Conservation (phyloP, 495 filamentous ascomycete species). For the Penicillium tannophilum region DNA sequence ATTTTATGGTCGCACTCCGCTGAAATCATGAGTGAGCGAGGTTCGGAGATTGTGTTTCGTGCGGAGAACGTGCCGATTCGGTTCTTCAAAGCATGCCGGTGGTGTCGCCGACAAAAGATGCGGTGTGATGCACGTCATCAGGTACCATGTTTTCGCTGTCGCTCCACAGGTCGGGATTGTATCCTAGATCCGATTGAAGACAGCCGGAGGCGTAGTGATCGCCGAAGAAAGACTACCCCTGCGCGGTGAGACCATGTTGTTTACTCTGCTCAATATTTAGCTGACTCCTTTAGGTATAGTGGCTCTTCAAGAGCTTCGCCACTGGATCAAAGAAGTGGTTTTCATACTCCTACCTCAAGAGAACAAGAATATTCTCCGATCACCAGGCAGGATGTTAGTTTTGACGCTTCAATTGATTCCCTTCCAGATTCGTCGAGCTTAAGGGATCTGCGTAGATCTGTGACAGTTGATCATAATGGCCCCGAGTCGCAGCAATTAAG, state of each 20-base stretch:
- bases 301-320: constrained; percentile 28
- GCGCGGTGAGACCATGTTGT: constrained; percentile 18
- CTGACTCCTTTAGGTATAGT: constrained; percentile 23
- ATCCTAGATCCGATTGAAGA: constrained; percentile 43
- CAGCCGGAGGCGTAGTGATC: constrained; percentile 30
- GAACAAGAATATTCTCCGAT: constrained; percentile 38
- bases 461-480: constrained; percentile 31
- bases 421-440: constrained; percentile 26
- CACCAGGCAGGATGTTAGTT: constrained; percentile 24
- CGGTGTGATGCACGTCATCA: constrained; percentile 47
- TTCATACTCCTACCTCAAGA: constrained; percentile 31
- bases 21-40: constrained; percentile 34
- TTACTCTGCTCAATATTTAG: background rate
- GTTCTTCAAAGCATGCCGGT: constrained; percentile 47
- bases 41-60: constrained; percentile 37
- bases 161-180: constrained; percentile 41
- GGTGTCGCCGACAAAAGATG: constrained; percentile 47
- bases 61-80: constrained; percentile 39
- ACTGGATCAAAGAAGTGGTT: constrained; percentile 28
- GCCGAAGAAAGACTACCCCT: constrained; percentile 32
- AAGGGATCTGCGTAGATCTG: constrained; percentile 27
- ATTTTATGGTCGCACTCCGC: background rate
- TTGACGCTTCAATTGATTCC: constrained; percentile 34
- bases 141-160: constrained; percentile 45
- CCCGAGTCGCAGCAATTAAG: constrained; percentile 44